These are phyloP conservation scores for Penicillium sp. DNA, from an alignment of 2,329 filamentous ascomycete species.

Conservation along the genomic window DNA sequence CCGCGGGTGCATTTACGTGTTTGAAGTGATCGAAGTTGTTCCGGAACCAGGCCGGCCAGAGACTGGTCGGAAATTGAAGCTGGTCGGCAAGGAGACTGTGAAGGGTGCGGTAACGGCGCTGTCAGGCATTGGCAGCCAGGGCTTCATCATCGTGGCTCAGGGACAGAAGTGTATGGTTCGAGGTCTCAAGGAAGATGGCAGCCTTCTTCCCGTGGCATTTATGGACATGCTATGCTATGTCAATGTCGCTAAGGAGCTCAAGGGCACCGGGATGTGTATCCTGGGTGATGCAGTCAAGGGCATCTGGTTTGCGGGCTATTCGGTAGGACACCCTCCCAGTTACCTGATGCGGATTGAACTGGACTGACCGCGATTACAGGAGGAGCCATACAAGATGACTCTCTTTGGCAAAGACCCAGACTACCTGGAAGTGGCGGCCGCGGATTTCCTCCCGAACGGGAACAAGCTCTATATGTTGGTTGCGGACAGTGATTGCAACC, in stretches of 20 bases:
- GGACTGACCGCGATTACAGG: conserved; percentile 42
- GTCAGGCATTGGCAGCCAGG: conserved; percentile 80
- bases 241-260: conserved; percentile 77
- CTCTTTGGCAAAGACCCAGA: conserved; percentile 85
- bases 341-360: no score
- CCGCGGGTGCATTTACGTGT: conserved; percentile 81
- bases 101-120: conserved; percentile 87
- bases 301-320: conserved; percentile 94
- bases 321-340: conserved; percentile 45
- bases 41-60: conserved; percentile 83
- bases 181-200: conserved; percentile 92
- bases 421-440: conserved; percentile 72
- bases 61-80: conserved; percentile 79
- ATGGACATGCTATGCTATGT: conserved; percentile 97
- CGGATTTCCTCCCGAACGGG: conserved; percentile 85
- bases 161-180: conserved; percentile 97
- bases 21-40: conserved; percentile 87
- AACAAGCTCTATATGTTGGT: conserved; percentile 79
- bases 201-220: conserved; percentile 88
- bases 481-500: conserved; percentile 77
- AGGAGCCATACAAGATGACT: conserved; percentile 94
- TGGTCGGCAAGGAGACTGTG: conserved; percentile 85
- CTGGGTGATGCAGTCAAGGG: conserved; percentile 91
- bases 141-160: conserved; percentile 84
- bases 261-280: conserved; percentile 78